Evolutionary conservation across 2,329 filamentous ascomycete species (phyloP), one percentile per base, ranked within the genome.

Genomic region (Penicillium palitans): DNA sequence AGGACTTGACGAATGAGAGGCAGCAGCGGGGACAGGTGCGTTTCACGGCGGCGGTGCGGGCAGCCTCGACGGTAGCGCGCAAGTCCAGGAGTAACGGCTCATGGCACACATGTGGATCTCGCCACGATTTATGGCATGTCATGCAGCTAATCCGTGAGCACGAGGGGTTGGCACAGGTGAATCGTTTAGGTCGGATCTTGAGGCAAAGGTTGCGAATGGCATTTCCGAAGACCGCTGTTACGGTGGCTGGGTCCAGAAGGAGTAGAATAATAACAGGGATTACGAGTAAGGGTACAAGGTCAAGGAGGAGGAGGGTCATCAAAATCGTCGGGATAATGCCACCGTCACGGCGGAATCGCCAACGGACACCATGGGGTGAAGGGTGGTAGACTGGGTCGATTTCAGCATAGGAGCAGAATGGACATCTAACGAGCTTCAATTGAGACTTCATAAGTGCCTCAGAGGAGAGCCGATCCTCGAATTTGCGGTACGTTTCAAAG

Each of bases 31-130:
- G 95, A 73, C 95, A 99, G 10, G 95, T 93, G 51, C 95, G 90
- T 78, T 98, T 99, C 72, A 98, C 87, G 25, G 93, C 93, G 71
- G 93, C 87, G 61, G 93, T 96, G 80, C 96, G 95, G 55, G 93
- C 93, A 66, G 92, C 89, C 77, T 98, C 95, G 64, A 98, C 88
- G 64, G 93, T 90, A 1, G 91, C 92, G 53, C 93, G 90, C 29
- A 98, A 84, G 6, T 92, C 90, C 15, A 91, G 84, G 51, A 89
- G 85, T 42, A 89, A 87, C 0, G 89, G 91, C 70, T 96, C 91
- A 79, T 96, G 90, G 77, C 95, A 98, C 57, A 90, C 84, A 75
- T 99, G 95, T 2, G 93, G 87, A 71, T 98, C 92, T 35, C 84
- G 82, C 93, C 93, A 98, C 15, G 85, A 82, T 65, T 93, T 93